Conservation (phyloP, 768 basidiomycete species). For the Gloeopeniophorella convolvens region DNA sequence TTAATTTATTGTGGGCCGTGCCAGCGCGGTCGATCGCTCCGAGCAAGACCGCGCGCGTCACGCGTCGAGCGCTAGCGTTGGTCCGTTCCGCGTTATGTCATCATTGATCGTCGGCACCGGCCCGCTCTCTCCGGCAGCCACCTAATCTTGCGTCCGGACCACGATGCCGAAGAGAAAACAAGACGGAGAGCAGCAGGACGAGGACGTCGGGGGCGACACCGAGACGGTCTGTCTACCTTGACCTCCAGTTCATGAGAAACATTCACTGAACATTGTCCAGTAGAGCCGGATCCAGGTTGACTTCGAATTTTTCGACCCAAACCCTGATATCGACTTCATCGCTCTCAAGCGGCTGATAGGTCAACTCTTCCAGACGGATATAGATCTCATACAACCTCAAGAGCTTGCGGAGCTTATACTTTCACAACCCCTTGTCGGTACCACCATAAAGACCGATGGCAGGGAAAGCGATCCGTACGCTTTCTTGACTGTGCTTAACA, state of each 20-base stretch:
- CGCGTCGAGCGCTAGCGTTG: not conserved
- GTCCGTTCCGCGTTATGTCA: not conserved
- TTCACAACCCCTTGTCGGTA: conserved; percentile 69
- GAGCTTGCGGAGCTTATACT: conserved; percentile 78
- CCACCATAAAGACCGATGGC: conserved; percentile 90
- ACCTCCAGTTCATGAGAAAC: not conserved
- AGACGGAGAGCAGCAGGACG: conserved; percentile 29
- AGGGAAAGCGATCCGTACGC: conserved; percentile 88
- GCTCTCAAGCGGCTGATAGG: conserved; percentile 69
- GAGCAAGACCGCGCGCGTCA: not conserved
- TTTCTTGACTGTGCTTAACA: conserved; percentile 76
- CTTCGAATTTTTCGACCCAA: conserved; percentile 92
- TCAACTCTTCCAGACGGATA: conserved; percentile 71
- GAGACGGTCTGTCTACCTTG: conserved; percentile 37
- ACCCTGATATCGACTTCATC: conserved; percentile 75
- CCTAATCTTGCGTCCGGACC: no score
- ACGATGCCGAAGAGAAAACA: conserved; percentile 53
- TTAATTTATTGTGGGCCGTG: no score
- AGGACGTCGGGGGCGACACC: conserved; percentile 33
- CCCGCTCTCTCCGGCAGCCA: no score
- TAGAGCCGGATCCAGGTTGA: conserved; percentile 75
- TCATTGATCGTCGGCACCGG: not conserved
- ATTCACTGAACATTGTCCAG: conserved; percentile 21
- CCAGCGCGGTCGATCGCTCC: not conserved
- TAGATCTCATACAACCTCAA: conserved; percentile 60